Percentiles rank a stretch among this genome's conserved stretches.
These are phyloP conservation scores for Diaporthe velutina DNA, from an alignment of 2,329 filamentous ascomycete genomes.

Conservation along the genomic window DNA sequence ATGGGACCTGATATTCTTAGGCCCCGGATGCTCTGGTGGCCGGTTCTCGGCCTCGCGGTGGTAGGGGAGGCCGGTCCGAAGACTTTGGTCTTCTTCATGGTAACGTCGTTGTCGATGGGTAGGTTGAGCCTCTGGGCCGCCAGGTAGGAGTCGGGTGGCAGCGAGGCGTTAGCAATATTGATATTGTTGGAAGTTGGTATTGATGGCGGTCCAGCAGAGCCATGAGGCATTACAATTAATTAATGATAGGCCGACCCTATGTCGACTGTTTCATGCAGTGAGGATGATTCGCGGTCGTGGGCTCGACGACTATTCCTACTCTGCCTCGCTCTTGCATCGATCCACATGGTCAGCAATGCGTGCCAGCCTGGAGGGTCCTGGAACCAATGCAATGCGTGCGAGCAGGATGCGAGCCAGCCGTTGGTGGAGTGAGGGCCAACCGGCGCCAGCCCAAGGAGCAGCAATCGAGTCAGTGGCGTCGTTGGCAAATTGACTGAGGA, in stretches of 20 bases:
- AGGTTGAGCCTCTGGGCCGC: conserved; percentile 26
- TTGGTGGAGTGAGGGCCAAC: conserved; percentile 34
- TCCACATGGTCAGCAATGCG: conserved; percentile 50
- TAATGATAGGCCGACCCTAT: conserved; percentile 37
- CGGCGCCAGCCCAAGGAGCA: conserved; percentile 42
- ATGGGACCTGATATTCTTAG: conserved; percentile 71
- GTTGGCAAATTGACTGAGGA: conserved; percentile 25
- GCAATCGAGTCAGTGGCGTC: conserved; percentile 39
- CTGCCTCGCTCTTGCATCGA: conserved; percentile 38
- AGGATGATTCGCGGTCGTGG: conserved; percentile 38
- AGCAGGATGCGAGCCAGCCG: conserved; percentile 31
- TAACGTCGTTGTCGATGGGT: conserved; percentile 19
- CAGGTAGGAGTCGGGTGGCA: conserved; percentile 22
- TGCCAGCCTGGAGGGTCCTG: conserved; percentile 33
- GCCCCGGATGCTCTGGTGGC: conserved; percentile 65
- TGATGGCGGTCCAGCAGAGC: conserved; percentile 41
- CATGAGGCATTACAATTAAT: conserved; percentile 45
- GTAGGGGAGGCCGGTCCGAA: conserved; percentile 45
- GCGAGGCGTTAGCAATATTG: conserved; percentile 30
- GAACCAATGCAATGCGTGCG: conserved; percentile 34
- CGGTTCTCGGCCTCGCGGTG: conserved; percentile 56
- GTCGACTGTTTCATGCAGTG: conserved; percentile 42
- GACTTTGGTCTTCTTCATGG: conserved; percentile 39
- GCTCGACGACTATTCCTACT: conserved; percentile 37
- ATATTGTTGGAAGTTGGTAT: conserved; percentile 41